phyloP scores from a whole-genome alignment of 148 eudicot species.

The Salicornia ramosissima region DNA sequence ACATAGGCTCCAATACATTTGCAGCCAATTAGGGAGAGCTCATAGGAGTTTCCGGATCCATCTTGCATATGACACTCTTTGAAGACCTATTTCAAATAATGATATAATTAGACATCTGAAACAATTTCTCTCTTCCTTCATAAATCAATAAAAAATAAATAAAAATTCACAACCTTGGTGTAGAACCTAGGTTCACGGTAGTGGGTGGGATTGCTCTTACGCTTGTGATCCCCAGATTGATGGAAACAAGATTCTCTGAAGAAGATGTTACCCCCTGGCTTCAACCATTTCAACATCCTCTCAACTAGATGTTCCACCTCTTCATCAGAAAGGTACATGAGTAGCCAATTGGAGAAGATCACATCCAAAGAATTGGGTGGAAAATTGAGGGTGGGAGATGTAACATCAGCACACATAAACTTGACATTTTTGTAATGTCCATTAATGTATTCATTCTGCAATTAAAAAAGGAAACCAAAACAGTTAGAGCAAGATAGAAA shows the following conservation, averaged over 20 bases:
- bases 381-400: constrained; percentile 70
- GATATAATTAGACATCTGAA: constrained; percentile 7
- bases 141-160: too few species aligned
- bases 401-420: constrained; percentile 96
- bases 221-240: constrained; percentile 94
- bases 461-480: constrained; percentile 10
- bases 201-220: constrained; percentile 92
- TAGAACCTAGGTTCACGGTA: constrained; percentile 91
- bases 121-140: neutral
- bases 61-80: constrained; percentile 65
- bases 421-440: constrained; percentile 79
- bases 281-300: constrained; percentile 85
- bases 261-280: constrained; percentile 83
- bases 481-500: neutral
- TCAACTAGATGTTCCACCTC: constrained; percentile 79
- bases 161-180: constrained; percentile 54
- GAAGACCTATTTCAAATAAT: constrained; percentile 52
- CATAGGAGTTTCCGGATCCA: constrained; percentile 65
- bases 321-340: constrained; percentile 94
- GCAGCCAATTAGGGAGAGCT: constrained; percentile 77
- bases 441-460: constrained; percentile 81
- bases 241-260: constrained; percentile 98
- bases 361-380: constrained; percentile 69
- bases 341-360: constrained; percentile 92
- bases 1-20: constrained; percentile 99